Evolutionary conservation across 169 alveolate species (phyloP).

Genomic region (Perkinsus chesapeaki): DNA sequence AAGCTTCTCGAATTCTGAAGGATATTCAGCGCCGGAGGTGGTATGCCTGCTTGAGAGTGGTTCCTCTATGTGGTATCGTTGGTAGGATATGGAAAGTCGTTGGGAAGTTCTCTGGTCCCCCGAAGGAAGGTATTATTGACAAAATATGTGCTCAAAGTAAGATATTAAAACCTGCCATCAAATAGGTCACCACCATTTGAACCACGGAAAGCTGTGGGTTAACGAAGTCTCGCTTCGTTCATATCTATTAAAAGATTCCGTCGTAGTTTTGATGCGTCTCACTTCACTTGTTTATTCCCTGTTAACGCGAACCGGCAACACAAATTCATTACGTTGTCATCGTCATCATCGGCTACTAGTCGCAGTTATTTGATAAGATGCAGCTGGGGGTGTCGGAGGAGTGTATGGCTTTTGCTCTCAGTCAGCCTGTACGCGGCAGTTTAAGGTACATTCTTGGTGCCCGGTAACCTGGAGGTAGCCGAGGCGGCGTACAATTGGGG

Average conservation of each 20-base stretch:
- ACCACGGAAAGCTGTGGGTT: too few species aligned
- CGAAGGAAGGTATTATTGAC: not conserved
- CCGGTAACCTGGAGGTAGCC: not conserved
- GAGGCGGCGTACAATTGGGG: not conserved
- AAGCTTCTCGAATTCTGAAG: not conserved
- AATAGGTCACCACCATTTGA: too few species aligned
- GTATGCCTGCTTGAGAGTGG: not conserved
- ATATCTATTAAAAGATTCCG: too few species aligned
- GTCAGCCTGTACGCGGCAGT: too few species aligned
- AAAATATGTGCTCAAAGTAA: not conserved
- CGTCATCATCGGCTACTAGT: too few species aligned
- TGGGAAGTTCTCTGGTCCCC: not conserved
- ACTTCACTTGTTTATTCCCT: too few species aligned
- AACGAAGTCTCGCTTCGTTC: too few species aligned
- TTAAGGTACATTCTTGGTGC: not conserved
- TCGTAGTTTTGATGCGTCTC: too few species aligned
- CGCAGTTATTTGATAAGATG: too few species aligned
- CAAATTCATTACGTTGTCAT: too few species aligned
- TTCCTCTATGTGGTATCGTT: not conserved
- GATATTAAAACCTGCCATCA: too few species aligned
- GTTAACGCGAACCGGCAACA: too few species aligned
- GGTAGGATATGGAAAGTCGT: not conserved
- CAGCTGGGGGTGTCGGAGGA: not conserved
- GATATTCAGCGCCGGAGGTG: not conserved
- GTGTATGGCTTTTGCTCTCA: not conserved